Evolutionary conservation across 805 yeast genomes (phyloP).

Genomic region (Suhomyces faveliae): DNA sequence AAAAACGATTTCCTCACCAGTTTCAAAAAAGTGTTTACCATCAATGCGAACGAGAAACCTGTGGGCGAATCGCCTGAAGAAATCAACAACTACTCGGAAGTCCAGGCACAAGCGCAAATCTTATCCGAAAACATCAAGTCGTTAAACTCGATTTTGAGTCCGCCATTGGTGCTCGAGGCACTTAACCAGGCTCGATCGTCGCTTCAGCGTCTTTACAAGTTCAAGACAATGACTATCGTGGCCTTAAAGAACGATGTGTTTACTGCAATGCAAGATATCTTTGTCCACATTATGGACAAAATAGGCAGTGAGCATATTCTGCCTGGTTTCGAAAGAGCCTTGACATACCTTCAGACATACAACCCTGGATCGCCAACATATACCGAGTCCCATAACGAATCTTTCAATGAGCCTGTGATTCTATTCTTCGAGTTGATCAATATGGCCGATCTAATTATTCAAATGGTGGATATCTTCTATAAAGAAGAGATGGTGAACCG

Average conservation of each 20-base stretch:
- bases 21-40: constrained; percentile 25
- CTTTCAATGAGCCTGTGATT: constrained; percentile 76
- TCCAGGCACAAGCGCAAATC: constrained; percentile 79
- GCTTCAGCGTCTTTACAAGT: constrained; percentile 51
- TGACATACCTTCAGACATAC: constrained; percentile 65
- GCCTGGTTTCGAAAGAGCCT: constrained; percentile 81
- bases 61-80: constrained; percentile 2
- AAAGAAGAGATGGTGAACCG: constrained; percentile 71
- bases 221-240: constrained; percentile 35
- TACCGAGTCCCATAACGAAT: constrained; percentile 25
- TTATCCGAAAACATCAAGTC: constrained; percentile 72
- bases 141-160: constrained; percentile 71
- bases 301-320: constrained; percentile 75
- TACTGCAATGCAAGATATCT: constrained; percentile 56
- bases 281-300: constrained; percentile 59
- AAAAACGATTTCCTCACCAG: constrained; percentile 25
- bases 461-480: constrained; percentile 88
- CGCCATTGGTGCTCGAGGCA: constrained; percentile 73
- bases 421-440: constrained; percentile 89
- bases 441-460: constrained; percentile 88
- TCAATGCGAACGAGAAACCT: constrained; percentile 8
- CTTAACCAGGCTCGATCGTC: constrained; percentile 66
- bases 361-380: constrained; percentile 50
- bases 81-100: constrained; percentile 50
- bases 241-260: constrained; percentile 32